Base-by-base conservation (phyloP, 2,329 filamentous ascomycete genomes). In the Rhexocercosporidium sp. region DNA sequence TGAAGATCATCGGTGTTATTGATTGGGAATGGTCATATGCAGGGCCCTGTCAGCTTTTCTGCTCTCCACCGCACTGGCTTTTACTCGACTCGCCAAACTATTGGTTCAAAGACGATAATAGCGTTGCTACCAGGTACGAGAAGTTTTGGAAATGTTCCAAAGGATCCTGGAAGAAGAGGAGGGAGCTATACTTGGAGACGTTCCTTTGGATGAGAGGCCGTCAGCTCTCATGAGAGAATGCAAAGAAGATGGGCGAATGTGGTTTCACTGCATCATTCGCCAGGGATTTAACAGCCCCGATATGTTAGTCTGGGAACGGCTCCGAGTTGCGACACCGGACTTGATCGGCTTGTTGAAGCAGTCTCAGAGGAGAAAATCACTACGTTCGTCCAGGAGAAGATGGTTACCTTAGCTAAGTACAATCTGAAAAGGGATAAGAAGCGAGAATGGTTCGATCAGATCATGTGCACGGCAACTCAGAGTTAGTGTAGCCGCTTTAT, bases 11-110 rank as follows among this genome's bases (percentile, higher is more conserved):
- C 46, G 76, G 74, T 54, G 73, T 79, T 47, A 73, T 79, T 27
- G 78, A 79, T 57, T 73, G 77, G 16, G 78, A 79, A 63, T 79
- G 77, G 77, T 76, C 77, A 34, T 80, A 79, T 64, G 73, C 76
- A 11, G 76, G 78, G 47, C 78, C 78, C 1, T 74, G 75, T 31
- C 77, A 80, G 69, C 69, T 80, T n/a, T 76, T 79, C 71, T 76
- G 69, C 64, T 78, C 77, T 16, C 75, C 76, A 47, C 78, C 75
- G 8, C 78, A 72, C 75, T 80, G 74, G 77, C 75, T 79, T 47
- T 62, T 65, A 60, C 47, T 69, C 27, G 64, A 66, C 37, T 56
- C 51, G n/a, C 66, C 59, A 59, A 68, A 62, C 53, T 27, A 62
- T 65, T 68, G 57, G 57, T 65, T 65, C 29, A 49, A 61, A 61